Conservation (phyloP, 2,329 filamentous ascomycete species). For the Calonectria multiphialidica region DNA sequence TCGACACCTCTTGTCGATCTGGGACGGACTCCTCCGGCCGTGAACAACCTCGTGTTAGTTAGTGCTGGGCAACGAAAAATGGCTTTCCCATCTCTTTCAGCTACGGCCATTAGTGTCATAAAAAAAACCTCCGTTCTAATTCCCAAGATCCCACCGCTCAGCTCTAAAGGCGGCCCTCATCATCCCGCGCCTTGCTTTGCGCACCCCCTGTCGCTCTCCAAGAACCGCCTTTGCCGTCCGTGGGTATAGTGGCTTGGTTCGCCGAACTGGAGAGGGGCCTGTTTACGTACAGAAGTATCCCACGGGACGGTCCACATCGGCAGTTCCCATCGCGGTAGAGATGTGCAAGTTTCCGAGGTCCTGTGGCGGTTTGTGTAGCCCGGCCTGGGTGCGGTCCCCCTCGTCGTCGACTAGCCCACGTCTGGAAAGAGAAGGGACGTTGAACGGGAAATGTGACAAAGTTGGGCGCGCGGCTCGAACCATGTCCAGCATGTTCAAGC, state of each 20-base stretch:
- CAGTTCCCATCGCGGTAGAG: conserved; percentile 16
- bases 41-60: conserved; percentile 4
- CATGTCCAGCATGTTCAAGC: not conserved
- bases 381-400: not conserved
- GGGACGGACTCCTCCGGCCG: not conserved
- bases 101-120: not conserved
- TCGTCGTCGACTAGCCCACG: not conserved
- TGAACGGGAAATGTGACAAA: not conserved
- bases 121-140: not conserved
- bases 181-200: not conserved
- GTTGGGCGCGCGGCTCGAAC: not conserved
- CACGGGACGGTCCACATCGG: conserved; percentile 23
- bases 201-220: not conserved
- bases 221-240: not conserved
- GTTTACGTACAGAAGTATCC: conserved; percentile 24
- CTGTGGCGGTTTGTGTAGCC: not conserved
- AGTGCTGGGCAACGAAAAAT: not conserved
- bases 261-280: conserved; percentile 12
- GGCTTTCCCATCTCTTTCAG: not conserved
- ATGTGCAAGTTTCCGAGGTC: conserved; percentile 3
- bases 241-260: not conserved
- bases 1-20: not conserved
- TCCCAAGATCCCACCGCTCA: not conserved
- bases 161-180: not conserved
- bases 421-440: not conserved